These are phyloP conservation scores for Pythium insidiosum DNA, from an alignment of 352 stramenopile genomes.

Conservation along the genomic window DNA sequence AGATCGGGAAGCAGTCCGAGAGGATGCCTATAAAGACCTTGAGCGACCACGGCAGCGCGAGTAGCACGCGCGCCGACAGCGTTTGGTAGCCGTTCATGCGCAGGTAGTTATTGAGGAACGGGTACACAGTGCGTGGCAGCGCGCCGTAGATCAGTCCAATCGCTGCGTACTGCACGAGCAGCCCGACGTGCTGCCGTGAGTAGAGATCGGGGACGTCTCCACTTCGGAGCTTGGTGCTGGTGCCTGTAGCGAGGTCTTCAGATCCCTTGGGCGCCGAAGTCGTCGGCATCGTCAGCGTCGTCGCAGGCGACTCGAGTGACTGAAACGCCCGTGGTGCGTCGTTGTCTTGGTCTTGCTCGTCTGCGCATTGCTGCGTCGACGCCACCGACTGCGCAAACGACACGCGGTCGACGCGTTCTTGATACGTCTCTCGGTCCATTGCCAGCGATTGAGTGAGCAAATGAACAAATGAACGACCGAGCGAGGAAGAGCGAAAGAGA, in stretches of 20 bases:
- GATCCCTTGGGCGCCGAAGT: background rate
- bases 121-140: conserved; percentile 53
- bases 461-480: background rate
- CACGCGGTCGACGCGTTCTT: conserved; percentile 2
- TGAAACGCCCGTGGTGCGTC: background rate
- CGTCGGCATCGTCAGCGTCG: background rate
- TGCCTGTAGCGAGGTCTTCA: background rate
- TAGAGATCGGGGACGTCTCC: conserved; percentile 47
- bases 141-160: conserved; percentile 56
- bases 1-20: conserved; percentile 61
- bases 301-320: background rate
- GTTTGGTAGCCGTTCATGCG: conserved; percentile 62
- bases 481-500: background rate
- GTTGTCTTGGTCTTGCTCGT: background rate
- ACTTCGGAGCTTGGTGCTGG: conserved; percentile 6
- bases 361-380: conserved; percentile 1
- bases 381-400: conserved; percentile 7
- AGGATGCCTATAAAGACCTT: conserved; percentile 61
- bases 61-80: conserved; percentile 43
- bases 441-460: background rate
- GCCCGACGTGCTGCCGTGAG: conserved; percentile 36
- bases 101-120: conserved; percentile 70
- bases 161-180: conserved; percentile 62
- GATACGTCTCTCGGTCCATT: too few species aligned
- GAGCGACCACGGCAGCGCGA: conserved; percentile 53